Evolutionary conservation across 164 flowering plant genomes (phyloP).

Genomic region (Sedum album): DNA sequence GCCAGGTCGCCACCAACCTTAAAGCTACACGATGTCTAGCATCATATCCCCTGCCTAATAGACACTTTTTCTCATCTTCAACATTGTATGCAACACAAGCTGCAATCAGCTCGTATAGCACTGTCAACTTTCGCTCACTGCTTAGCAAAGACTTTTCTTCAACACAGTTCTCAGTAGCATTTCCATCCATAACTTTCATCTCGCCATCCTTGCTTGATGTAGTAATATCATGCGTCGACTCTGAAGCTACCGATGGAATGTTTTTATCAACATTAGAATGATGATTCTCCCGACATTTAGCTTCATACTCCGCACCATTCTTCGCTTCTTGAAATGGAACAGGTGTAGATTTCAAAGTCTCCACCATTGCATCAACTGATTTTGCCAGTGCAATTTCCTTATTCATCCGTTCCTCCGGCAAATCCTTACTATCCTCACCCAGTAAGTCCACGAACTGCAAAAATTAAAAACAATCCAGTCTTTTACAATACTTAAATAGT

Average conservation of each 20-base stretch:
- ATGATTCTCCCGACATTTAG: slow-evolving; percentile 44
- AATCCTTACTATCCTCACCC: slow-evolving; percentile 46
- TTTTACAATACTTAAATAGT: no score
- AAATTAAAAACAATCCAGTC: neutral
- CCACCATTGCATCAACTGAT: slow-evolving; percentile 55
- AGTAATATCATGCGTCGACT: neutral
- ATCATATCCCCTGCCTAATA: slow-evolving; percentile 78
- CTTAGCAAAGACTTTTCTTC: slow-evolving; percentile 45
- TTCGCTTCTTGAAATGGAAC: slow-evolving; percentile 34
- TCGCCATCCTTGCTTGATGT: slow-evolving; percentile 13
- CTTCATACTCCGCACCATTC: slow-evolving; percentile 41
- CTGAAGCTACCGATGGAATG: neutral
- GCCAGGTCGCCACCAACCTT: slow-evolving; percentile 79
- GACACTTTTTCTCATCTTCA: slow-evolving; percentile 37
- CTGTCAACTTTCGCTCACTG: slow-evolving; percentile 58
- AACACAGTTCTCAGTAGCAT: slow-evolving; percentile 18
- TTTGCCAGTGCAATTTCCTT: slow-evolving; percentile 60
- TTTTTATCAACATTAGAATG: slow-evolving; percentile 13
- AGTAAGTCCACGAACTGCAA: slow-evolving; percentile 11
- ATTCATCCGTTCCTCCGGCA: slow-evolving; percentile 44
- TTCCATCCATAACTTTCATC: neutral
- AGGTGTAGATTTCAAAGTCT: slow-evolving; percentile 37
- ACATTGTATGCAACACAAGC: slow-evolving; percentile 69
- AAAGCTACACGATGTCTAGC: slow-evolving; percentile 92
- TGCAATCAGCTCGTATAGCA: slow-evolving; percentile 81